Base-by-base conservation (phyloP, 345 rosid genomes). In the Laguncularia racemosa region DNA sequence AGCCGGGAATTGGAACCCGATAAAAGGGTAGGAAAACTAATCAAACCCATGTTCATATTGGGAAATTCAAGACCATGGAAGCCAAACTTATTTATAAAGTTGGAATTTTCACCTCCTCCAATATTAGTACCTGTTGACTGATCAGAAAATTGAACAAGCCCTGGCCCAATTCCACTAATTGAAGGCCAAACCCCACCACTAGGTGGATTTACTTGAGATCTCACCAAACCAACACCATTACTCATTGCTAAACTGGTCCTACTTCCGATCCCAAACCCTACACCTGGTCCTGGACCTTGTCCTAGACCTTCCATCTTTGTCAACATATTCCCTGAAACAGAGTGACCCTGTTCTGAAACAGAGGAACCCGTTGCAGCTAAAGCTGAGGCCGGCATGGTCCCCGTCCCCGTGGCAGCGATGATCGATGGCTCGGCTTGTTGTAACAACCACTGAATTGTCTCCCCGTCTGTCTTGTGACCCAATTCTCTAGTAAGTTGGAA, bases 381-480 rank as follows among this genome's bases (percentile, higher is more conserved):
- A 55, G 77, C 79, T 8, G 91, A 81, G 15, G 91, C 80, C 13
- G 91, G 91, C 40, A 81, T 61, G 16, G 85, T 84, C 17, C 91
- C 91, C 10, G 85, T 71, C 59, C 91, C 91, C 47, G 91, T 84
- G 14, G 87, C 87, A n/a, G 87, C 80, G 3, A 84, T 55, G 50
- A 84, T 81, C 16, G 83, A 79, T 40, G 91, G 79, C 54, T 84
- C 91, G 16, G 91, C 76, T 52, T 84, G 91, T 23, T 77, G 78
- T 45, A 84, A 57, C 21, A 84, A 58, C 91, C 91, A 84, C 72
- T 84, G 91, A 49, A 84, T 84, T 9, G 91, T 84, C 67, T 84
- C 90, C 2, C 90, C 90, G 57, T 84, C 90, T 16, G 84, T 81
- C 68, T 84, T 84, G 54, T 81, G 91, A 47, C 91, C 87, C 72